These are phyloP conservation scores for Taphrina communis DNA, from an alignment of 1,139 yeast species.

Conservation along the genomic window DNA sequence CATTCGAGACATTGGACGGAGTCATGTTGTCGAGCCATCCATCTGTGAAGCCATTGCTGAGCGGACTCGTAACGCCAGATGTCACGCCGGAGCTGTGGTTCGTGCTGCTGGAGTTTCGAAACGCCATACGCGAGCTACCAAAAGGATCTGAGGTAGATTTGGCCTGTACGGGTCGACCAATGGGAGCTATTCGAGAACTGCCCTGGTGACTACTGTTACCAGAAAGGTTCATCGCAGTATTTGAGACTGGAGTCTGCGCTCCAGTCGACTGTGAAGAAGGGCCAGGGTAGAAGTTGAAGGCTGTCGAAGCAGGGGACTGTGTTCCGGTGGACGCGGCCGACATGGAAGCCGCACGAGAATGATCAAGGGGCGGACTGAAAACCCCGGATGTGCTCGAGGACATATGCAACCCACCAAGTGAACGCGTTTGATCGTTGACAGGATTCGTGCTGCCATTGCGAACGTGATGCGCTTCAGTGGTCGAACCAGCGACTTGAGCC, in stretches of 20 bases:
- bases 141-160: constrained; percentile 14
- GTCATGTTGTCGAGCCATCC: constrained; percentile 12
- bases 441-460: constrained; percentile 11
- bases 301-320: constrained; percentile 11
- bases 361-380: constrained; percentile 23
- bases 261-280: not conserved
- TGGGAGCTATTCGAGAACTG: constrained; percentile 14
- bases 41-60: constrained; percentile 22
- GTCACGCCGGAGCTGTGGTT: constrained; percentile 1
- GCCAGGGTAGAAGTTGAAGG: constrained; percentile 21
- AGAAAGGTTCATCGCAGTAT: not conserved
- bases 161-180: constrained; percentile 8
- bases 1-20: not conserved
- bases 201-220: not conserved
- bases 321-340: constrained; percentile 11
- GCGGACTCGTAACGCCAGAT: constrained; percentile 29
- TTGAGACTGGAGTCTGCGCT: not conserved
- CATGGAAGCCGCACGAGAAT: constrained; percentile 12
- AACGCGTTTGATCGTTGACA: not conserved
- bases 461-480: constrained; percentile 2
- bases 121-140: constrained; percentile 14
- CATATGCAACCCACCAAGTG: not conserved
- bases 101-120: not conserved
- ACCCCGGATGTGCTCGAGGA: constrained; percentile 4
- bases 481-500: not conserved